These are phyloP conservation scores for Annulohypoxylon bovei DNA, from an alignment of 495 filamentous ascomycete genomes.

Conservation along the genomic window DNA sequence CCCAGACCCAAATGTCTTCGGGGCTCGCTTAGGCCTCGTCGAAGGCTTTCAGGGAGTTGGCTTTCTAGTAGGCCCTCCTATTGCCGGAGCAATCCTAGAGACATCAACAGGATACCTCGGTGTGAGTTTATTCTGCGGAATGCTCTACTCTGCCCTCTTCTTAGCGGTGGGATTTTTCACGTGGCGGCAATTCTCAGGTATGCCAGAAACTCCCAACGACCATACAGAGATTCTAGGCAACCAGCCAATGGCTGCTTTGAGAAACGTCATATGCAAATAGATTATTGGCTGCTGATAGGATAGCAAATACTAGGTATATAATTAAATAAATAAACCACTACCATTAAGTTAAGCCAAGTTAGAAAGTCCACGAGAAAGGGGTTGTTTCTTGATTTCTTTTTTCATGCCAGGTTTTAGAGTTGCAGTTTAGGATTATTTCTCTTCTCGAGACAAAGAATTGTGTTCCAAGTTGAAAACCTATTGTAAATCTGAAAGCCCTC, in stretches of 20 bases:
- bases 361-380: not conserved
- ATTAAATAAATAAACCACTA: not conserved
- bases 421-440: too few relatives aligned
- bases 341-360: not conserved
- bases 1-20: conserved; percentile 41
- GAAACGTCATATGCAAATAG: not conserved
- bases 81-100: conserved; percentile 46
- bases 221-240: not conserved
- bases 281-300: not conserved
- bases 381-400: too few relatives aligned
- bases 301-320: not conserved
- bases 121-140: conserved; percentile 22
- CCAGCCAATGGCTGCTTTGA: not conserved
- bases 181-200: not conserved
- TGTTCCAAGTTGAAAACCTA: not conserved
- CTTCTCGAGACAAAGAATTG: too few relatives aligned
- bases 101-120: conserved; percentile 14
- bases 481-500: not conserved
- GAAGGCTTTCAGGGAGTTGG: conserved; percentile 47
- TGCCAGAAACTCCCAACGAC: not conserved
- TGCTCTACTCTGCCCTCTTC: conserved; percentile 17
- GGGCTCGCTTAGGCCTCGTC: conserved; percentile 51
- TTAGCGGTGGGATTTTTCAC: conserved; percentile 16
- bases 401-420: too few relatives aligned
- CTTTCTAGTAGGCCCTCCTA: conserved; percentile 50